phyloP scores from a whole-genome alignment of 352 stramenopile species.

The Phytophthora megakarya region DNA sequence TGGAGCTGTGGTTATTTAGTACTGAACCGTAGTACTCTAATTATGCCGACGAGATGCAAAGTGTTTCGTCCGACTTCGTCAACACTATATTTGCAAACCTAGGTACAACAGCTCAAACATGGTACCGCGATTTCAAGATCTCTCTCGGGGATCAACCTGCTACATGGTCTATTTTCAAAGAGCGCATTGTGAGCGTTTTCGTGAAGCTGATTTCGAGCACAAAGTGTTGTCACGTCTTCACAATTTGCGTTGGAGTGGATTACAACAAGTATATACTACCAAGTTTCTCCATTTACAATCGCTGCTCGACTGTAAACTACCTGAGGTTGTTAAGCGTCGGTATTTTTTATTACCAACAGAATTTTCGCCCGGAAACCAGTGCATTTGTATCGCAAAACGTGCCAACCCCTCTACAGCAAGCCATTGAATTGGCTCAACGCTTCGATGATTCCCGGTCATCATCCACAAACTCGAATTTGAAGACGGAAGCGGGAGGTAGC shows the following conservation, averaged over 20 bases:
- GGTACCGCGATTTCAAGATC: conserved; percentile 16
- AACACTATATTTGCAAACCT: conserved; percentile 14
- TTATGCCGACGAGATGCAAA: neutral
- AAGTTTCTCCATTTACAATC: conserved; percentile 14
- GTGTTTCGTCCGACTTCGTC: no score
- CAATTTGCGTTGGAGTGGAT: neutral
- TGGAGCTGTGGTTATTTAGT: conserved; percentile 7
- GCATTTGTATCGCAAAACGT: conserved; percentile 9
- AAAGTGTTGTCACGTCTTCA: neutral
- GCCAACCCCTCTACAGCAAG: neutral
- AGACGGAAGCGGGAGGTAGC: neutral
- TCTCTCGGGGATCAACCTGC: conserved; percentile 15
- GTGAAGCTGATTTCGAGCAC: conserved; percentile 4
- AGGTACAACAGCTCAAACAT: conserved; percentile 5
- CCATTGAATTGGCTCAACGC: conserved; percentile 6
- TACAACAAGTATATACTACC: conserved; percentile 1
- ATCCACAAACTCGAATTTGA: no score
- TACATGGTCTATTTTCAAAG: conserved; percentile 12
- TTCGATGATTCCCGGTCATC: neutral
- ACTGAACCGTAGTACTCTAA: conserved; percentile 7
- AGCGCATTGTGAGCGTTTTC: neutral
- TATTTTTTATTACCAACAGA: conserved; percentile 15
- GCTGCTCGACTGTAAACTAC: neutral
- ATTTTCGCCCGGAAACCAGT: neutral
- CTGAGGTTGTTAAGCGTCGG: conserved; percentile 2